phyloP scores from a whole-genome alignment of 2,329 filamentous ascomycete genomes.

The Cylindrodendrum hubeiense region DNA sequence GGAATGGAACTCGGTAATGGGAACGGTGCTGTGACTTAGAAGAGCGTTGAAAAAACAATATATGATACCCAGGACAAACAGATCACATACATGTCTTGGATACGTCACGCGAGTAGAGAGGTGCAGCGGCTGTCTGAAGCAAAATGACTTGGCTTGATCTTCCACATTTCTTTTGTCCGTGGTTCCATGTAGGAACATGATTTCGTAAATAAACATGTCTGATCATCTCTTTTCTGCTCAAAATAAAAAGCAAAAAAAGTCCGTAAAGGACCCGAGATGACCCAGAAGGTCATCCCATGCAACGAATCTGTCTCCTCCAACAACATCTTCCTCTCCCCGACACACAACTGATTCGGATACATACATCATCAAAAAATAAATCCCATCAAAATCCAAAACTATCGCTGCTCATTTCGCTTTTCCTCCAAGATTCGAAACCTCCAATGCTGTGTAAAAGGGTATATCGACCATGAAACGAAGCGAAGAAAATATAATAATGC shows the following conservation, averaged over 20 bases:
- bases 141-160: slow-evolving; percentile 32
- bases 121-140: slow-evolving; percentile 14
- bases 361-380: slow-evolving; percentile 45
- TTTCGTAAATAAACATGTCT: slow-evolving; percentile 38
- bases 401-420: slow-evolving; percentile 38
- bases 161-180: slow-evolving; percentile 34
- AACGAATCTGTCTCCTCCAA: slow-evolving; percentile 20
- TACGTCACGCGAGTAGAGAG: slow-evolving; percentile 2
- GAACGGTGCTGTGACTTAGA: not conserved
- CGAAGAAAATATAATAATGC: slow-evolving; percentile 44
- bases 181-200: slow-evolving; percentile 27
- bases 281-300: slow-evolving; percentile 30
- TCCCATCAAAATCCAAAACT: slow-evolving; percentile 30
- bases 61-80: slow-evolving; percentile 35
- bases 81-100: slow-evolving; percentile 16
- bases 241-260: slow-evolving; percentile 27
- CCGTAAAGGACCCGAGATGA: slow-evolving; percentile 24
- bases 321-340: slow-evolving; percentile 26
- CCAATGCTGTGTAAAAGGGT: slow-evolving; percentile 44
- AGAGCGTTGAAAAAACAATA: slow-evolving; percentile 31
- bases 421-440: slow-evolving; percentile 40
- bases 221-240: slow-evolving; percentile 40
- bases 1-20: not conserved
- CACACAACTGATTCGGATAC: slow-evolving; percentile 34
- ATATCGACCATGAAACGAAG: slow-evolving; percentile 48